These are phyloP conservation scores for Trichoderma semiorbis DNA, from an alignment of 2,329 filamentous ascomycete genomes.

Conservation along the genomic window DNA sequence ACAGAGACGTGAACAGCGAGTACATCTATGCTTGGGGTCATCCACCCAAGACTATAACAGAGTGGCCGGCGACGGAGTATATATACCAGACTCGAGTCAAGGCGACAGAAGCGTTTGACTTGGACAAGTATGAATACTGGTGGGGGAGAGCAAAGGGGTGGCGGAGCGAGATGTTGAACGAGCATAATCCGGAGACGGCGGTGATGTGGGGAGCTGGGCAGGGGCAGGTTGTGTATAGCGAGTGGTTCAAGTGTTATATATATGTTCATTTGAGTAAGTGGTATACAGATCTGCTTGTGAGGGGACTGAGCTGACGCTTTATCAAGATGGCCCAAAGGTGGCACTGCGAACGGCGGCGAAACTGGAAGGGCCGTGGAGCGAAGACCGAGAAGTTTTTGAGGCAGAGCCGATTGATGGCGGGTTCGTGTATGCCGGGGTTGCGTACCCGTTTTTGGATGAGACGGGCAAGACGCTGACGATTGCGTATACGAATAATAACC, in stretches of 20 bases:
- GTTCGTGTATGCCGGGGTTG: conserved; percentile 37
- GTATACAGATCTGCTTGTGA: neutral
- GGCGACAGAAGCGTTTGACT: conserved; percentile 34
- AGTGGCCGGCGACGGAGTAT: conserved; percentile 28
- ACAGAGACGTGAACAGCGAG: conserved; percentile 36
- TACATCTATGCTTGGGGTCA: conserved; percentile 40
- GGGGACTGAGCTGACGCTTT: neutral
- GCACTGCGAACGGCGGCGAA: conserved; percentile 23
- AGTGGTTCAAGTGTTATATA: conserved; percentile 34
- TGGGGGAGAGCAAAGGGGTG: conserved; percentile 38
- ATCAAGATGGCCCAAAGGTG: conserved; percentile 13
- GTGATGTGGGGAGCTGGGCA: conserved; percentile 38
- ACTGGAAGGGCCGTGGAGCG: conserved; percentile 37
- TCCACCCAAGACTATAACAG: conserved; percentile 31
- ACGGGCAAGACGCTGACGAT: conserved; percentile 36
- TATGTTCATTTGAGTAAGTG: conserved; percentile 30
- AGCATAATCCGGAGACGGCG: conserved; percentile 35
- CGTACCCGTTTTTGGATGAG: conserved; percentile 37
- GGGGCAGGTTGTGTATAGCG: conserved; percentile 37
- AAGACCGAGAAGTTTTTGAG: conserved; percentile 34
- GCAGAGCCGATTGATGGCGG: conserved; percentile 31
- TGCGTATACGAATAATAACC: conserved; percentile 40
- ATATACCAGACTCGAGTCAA: conserved; percentile 37
- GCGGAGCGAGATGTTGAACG: conserved; percentile 31
- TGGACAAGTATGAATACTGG: conserved; percentile 39